Conservation (phyloP, 192 early-diverging fungal species). For the Umbelopsis sp. region DNA sequence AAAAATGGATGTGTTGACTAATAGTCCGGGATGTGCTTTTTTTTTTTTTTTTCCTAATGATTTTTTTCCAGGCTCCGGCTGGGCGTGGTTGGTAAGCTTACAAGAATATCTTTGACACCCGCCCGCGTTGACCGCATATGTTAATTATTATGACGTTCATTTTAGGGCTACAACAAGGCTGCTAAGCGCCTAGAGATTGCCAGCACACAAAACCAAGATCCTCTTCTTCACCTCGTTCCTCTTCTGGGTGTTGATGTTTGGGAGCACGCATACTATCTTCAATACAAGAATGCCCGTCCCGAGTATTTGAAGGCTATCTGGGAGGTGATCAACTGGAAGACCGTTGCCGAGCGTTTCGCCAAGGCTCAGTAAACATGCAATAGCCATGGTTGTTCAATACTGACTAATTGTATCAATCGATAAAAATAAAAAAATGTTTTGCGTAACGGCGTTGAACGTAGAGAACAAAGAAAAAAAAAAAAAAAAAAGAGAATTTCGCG, state of each 20-base stretch:
- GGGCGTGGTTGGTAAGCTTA: conserved; percentile 87
- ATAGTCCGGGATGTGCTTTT: not conserved
- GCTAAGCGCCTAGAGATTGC: conserved; percentile 81
- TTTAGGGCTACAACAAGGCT: conserved; percentile 77
- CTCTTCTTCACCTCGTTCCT: conserved; percentile 67
- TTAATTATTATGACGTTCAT: not conserved
- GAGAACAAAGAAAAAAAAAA: too few relatives aligned
- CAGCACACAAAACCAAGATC: conserved; percentile 91
- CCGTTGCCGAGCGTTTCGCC: conserved; percentile 83
- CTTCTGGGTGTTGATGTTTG: conserved; percentile 93
- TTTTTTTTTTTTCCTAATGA: too few relatives aligned
- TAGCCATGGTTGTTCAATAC: not conserved
- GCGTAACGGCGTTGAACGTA: too few relatives aligned
- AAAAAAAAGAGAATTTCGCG: too few relatives aligned
- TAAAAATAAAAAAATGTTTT: too few relatives aligned
- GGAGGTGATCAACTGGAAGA: conserved; percentile 98
- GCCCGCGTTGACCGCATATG: not conserved
- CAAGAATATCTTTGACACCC: not conserved
- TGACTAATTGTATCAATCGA: not conserved
- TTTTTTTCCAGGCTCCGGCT: conserved; percentile 66
- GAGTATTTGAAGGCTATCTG: conserved; percentile 95
- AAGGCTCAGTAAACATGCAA: conserved; percentile 52
- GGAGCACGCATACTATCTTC: conserved; percentile 97
- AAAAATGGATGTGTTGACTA: conserved; percentile 15
- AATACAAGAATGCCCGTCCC: conserved; percentile 98